A percentile compares a stretch with the other conserved stretches of the same genome.
These are phyloP conservation scores for Pichia heedii DNA, from an alignment of 805 yeast species.

Conservation along the genomic window DNA sequence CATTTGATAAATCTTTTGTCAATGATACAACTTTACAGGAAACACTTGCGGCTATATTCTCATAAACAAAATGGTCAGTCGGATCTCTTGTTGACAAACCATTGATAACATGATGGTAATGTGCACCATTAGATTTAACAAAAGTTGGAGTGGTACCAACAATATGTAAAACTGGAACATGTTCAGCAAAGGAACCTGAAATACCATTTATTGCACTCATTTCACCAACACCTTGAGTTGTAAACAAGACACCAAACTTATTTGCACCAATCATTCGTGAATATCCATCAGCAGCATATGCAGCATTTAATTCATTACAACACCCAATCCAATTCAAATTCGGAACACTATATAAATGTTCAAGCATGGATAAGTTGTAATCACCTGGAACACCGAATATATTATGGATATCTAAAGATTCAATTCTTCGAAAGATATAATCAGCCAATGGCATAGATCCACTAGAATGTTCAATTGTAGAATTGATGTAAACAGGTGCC, in stretches of 20 bases:
- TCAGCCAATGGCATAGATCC: constrained; percentile 46
- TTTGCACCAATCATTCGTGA: constrained; percentile 40
- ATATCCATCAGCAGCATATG: constrained; percentile 88
- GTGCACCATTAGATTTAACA: constrained; percentile 19
- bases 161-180: constrained; percentile 69
- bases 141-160: constrained; percentile 65
- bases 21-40: constrained; percentile 50
- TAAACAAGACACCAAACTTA: constrained; percentile 54
- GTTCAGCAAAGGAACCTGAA: constrained; percentile 77
- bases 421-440: constrained; percentile 52
- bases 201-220: constrained; percentile 76
- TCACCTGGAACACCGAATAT: constrained; percentile 79
- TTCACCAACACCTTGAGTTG: constrained; percentile 90
- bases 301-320: constrained; percentile 84
- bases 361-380: constrained; percentile 59
- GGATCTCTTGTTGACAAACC: constrained; percentile 31
- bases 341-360: constrained; percentile 46
- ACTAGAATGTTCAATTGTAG: neutral
- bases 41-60: constrained; percentile 47
- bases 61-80: constrained; percentile 63
- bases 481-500: constrained; percentile 16
- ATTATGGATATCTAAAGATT: constrained; percentile 45
- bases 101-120: constrained; percentile 57
- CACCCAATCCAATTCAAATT: constrained; percentile 66
- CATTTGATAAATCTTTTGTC: constrained; percentile 35